Evolutionary conservation across 805 yeast species (phyloP).

Genomic region (Barnettozyma botsteinii): DNA sequence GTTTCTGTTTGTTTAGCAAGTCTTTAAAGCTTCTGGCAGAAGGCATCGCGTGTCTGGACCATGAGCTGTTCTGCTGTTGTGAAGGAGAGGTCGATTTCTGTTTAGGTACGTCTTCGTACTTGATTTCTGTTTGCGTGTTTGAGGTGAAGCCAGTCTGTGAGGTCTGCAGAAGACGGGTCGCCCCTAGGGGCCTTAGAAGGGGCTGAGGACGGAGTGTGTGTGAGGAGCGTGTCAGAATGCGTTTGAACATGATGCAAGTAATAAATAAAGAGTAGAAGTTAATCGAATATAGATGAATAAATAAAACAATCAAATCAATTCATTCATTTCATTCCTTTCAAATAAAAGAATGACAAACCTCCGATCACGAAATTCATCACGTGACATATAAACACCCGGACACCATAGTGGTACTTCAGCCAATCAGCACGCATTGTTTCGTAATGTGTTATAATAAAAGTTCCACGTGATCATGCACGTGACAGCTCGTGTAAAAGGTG

Average conservation of each 20-base stretch:
- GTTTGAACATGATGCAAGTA: background rate
- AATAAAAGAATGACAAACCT: too few species aligned
- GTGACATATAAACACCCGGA: too few species aligned
- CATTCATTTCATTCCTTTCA: too few species aligned
- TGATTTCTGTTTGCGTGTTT: conserved; percentile 8
- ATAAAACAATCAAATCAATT: too few species aligned
- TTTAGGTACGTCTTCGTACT: conserved; percentile 7
- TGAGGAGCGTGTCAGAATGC: background rate
- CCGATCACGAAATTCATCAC: too few species aligned
- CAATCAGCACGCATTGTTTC: too few species aligned
- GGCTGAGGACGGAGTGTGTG: background rate
- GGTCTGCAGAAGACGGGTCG: conserved; percentile 5
- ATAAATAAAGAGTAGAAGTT: too few species aligned
- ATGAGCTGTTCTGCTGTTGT: conserved; percentile 2
- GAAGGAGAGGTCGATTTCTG: background rate
- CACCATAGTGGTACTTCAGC: too few species aligned
- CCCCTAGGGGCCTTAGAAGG: background rate
- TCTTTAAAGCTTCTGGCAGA: conserved; percentile 25
- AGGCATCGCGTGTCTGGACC: conserved; percentile 26
- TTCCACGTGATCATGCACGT: too few species aligned
- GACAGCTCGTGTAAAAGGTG: too few species aligned
- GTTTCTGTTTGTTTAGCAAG: conserved; percentile 15
- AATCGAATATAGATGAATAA: too few species aligned
- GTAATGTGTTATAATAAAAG: too few species aligned
- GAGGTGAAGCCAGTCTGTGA: conserved; percentile 6